A percentile compares a stretch with the other conserved stretches of the same genome.
Evolutionary conservation across 2,329 filamentous ascomycete genomes (phyloP).

Genomic region (Hymenoscyphus salicellus): DNA sequence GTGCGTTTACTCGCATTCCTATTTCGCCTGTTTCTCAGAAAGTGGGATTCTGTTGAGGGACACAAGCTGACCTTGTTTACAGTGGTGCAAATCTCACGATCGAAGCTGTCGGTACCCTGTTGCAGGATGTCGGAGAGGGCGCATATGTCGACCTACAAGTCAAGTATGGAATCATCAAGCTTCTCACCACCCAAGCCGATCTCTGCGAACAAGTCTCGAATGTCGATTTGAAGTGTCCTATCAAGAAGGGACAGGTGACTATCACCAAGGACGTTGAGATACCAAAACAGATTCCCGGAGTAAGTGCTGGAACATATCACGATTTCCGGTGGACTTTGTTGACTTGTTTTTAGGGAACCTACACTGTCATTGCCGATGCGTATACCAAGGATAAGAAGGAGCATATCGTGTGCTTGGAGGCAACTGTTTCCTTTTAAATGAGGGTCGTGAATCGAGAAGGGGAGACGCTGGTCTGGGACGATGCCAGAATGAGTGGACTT

Average conservation of each 20-base stretch:
- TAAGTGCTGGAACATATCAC: conserved; percentile 47
- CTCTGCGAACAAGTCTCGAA: conserved; percentile 87
- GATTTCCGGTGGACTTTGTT: conserved; percentile 17
- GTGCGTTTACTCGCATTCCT: conserved; percentile 52
- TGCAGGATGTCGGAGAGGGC: conserved; percentile 68
- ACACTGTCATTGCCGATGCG: conserved; percentile 84
- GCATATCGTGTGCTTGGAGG: conserved; percentile 78
- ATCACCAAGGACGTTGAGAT: conserved; percentile 81
- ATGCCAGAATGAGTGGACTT: background rate
- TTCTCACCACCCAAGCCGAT: conserved; percentile 77
- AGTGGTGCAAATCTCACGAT: conserved; percentile 79
- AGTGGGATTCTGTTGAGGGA: background rate
- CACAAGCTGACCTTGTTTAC: conserved; percentile 26
- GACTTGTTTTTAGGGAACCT: conserved; percentile 65
- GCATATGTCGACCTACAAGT: conserved; percentile 80
- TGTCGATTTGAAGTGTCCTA: conserved; percentile 83
- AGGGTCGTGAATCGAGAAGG: background rate
- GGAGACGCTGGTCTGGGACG: background rate
- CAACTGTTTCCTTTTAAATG: conserved; percentile 60
- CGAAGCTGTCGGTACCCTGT: conserved; percentile 72
- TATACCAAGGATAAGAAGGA: conserved; percentile 67
- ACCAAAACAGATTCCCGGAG: conserved; percentile 82
- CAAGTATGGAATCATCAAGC: conserved; percentile 89
- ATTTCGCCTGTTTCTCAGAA: background rate
- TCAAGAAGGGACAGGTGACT: conserved; percentile 71